Base-by-base conservation (phyloP, 2,329 filamentous ascomycete species). In the Talaromyces sp. region DNA sequence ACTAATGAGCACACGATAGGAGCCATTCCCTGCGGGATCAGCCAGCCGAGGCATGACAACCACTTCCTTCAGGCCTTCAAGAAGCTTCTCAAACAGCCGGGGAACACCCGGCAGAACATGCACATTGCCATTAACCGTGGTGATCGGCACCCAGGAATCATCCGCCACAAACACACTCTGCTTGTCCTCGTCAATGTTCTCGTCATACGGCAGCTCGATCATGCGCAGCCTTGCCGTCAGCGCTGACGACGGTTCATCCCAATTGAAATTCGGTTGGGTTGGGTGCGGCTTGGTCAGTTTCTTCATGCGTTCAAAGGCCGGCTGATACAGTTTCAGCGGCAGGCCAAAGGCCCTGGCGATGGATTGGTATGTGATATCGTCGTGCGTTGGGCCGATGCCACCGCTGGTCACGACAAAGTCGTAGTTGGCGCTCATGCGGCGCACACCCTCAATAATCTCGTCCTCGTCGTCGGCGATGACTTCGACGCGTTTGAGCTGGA, bases 371-470 rank as follows among this genome's bases (percentile, higher is more conserved):
- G 95, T 98, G 68, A 98, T 98, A 73, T 99, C 95, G 76, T 99
- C 95, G 80, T 98, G 94, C 90, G 94, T 98, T 66, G 95, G 95
- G 10, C 94, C 94, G 71, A 99, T 98, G 33, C 95, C 94, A 67
- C 95, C 94, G 69, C 90, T 95, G 6, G 95, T 98, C 5, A 98
- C 91, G 53, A 99, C 91, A 73, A 98, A 91, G 76, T 98, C 95
- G 73, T 97, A 98, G 66, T 85, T 88, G 58, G 85, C 83, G 72
- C 91, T 96, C 92, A 99, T 96, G 65, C 93, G 87, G 58, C 83
- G 83, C 5, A 92, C 89, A 1, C 92, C 92, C 75, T 98, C 93
- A 57, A 94, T 81, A 71, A 99, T 98, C 70, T 97, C 93, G 65
- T 81, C 81, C 72, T 96, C 92, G 65, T 97, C 93, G 70, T 99